Base-by-base conservation (phyloP, 805 yeast species). In the Kodamaea laetipori region DNA sequence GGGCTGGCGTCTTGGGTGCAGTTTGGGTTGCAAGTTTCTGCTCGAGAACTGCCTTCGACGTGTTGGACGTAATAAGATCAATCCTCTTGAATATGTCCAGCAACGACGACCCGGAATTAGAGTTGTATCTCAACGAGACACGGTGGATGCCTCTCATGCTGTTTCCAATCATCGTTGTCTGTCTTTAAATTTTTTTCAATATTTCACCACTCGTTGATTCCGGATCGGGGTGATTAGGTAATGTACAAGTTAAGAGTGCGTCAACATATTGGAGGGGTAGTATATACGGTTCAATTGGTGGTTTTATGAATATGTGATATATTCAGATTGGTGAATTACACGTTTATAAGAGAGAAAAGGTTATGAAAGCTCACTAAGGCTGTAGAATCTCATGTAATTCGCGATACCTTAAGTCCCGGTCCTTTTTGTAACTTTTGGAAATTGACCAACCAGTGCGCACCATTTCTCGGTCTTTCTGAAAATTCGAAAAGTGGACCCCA, bases 41-140 rank as follows among this genome's bases (percentile, higher is more conserved):
- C 18, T 16, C 21, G 4, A 13, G 6, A 11, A 13, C 21, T 6
- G 36, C 37, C 26, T 39, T 13, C 38, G 39, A 30, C 18, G 28
- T 25, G 23, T 44, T 50, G 42, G 55, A 43, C 28, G 61, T 63
- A 47, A 64, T 63, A 24, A 44, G 44, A 41, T 69, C 73, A 43
- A 69, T 63, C 50, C 72, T 57, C 36, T 59, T 59, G 56, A 69
- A 63, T 46, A 69, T 56, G 28, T 59, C 63, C n/a, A 69, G 58
- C 49, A 69, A 57, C 39, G 66, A 66, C 3, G 39, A 21, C 26
- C 40, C 44, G n/a, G 44, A 39, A 34, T 36, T 44, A 21, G 48
- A 41, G 41, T 46, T 41, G 40, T 25, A 27, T 37, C 48, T 39
- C 9, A 42, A 44, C n/a, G 37, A 35, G 30, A 18, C 8, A 12